Conservation (phyloP, 2,329 filamentous ascomycete species). For the Polytolypa hystricis region DNA sequence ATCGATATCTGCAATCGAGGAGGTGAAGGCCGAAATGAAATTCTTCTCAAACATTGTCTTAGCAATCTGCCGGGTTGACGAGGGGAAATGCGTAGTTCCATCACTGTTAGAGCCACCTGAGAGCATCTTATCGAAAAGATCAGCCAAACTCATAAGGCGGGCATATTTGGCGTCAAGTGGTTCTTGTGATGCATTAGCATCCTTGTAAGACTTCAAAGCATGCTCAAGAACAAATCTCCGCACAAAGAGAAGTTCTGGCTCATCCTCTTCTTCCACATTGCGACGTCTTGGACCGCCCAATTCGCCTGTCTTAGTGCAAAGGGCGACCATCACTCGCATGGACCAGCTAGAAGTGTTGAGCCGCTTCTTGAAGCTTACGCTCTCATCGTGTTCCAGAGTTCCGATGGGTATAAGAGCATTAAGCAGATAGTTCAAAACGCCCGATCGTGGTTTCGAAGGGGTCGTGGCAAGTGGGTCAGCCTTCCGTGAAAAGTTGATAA, state of each 20-base stretch:
- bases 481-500: constrained; percentile 97
- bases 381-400: constrained; percentile 60
- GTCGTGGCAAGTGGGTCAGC: constrained; percentile 72
- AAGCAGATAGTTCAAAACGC: constrained; percentile 85
- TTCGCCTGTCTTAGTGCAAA: constrained; percentile 82
- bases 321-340: constrained; percentile 71
- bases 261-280: constrained; percentile 29
- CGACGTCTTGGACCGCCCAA: constrained; percentile 45
- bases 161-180: constrained; percentile 76
- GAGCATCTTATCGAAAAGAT: constrained; percentile 88
- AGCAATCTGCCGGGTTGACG: constrained; percentile 70
- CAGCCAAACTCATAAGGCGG: constrained; percentile 73
- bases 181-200: constrained; percentile 68
- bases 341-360: constrained; percentile 75
- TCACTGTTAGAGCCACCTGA: constrained; percentile 61
- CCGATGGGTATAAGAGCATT: constrained; percentile 61
- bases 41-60: constrained; percentile 99
- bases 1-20: constrained; percentile 89
- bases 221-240: constrained; percentile 93
- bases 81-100: constrained; percentile 34
- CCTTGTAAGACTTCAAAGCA: constrained; percentile 81
- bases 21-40: constrained; percentile 76
- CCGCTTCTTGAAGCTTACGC: constrained; percentile 71
- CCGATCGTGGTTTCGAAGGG: constrained; percentile 86
- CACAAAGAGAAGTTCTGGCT: constrained; percentile 62